Percentiles rank a stretch among this genome's conserved stretches.
phyloP scores from a whole-genome alignment of 768 basidiomycete genomes.

The Lactifluus pinguis region DNA sequence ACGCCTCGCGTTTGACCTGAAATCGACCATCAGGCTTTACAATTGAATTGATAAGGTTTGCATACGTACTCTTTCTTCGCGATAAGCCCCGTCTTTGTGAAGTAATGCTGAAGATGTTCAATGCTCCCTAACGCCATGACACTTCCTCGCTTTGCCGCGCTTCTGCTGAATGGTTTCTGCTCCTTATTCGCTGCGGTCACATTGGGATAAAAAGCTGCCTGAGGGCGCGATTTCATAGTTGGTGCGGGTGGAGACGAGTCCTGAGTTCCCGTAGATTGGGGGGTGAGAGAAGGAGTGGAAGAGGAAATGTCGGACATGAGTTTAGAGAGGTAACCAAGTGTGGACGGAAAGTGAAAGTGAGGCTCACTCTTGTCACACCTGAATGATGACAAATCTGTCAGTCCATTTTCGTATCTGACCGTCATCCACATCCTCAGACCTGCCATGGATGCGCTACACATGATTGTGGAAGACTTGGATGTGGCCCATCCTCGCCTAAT shows the following conservation, averaged over 20 bases:
- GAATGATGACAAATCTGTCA: no score
- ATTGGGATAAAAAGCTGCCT: conserved; percentile 73
- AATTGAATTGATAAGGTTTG: neutral
- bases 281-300: conserved; percentile 48
- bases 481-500: no score
- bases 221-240: conserved; percentile 47
- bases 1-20: conserved; percentile 37
- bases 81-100: conserved; percentile 77
- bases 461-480: no score
- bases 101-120: conserved; percentile 91
- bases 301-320: conserved; percentile 29
- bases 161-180: conserved; percentile 79
- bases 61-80: conserved; percentile 59
- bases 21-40: conserved; percentile 16
- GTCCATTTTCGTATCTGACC: no score
- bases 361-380: no score
- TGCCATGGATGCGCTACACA: no score
- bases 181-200: conserved; percentile 61
- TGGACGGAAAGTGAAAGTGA: no score
- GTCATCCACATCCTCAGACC: no score
- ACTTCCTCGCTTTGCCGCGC: conserved; percentile 87
- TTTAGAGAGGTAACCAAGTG: neutral
- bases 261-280: conserved; percentile 45
- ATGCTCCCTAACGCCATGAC: conserved; percentile 95
- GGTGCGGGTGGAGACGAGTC: conserved; percentile 31